Evolutionary conservation across 2,329 filamentous ascomycete species (phyloP).

Genomic region (Cercospora zeae-maydis): DNA sequence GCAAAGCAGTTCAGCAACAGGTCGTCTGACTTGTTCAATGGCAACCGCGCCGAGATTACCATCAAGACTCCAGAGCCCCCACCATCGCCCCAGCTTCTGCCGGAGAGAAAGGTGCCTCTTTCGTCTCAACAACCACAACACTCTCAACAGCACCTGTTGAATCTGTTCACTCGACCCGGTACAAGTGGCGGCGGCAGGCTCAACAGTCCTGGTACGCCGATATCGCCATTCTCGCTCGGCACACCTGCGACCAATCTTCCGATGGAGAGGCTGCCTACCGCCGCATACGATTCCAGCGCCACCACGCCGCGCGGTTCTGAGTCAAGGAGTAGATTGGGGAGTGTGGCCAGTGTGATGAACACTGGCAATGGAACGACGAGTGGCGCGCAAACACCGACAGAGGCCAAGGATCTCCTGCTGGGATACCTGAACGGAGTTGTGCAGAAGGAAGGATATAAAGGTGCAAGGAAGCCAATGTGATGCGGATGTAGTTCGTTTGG

Average conservation of each 20-base stretch:
- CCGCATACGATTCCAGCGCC: constrained; percentile 5
- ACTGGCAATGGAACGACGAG: constrained; percentile 23
- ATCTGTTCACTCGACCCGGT: constrained; percentile 29
- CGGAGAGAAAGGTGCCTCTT: constrained; percentile 21
- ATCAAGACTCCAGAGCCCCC: constrained; percentile 27
- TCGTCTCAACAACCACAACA: constrained; percentile 16
- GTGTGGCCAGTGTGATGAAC: constrained; percentile 24
- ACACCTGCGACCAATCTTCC: constrained; percentile 25
- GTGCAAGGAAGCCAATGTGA: constrained; percentile 3
- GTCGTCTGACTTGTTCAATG: constrained; percentile 18
- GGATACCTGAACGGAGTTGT: constrained; percentile 38
- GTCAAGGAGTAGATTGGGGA: constrained; percentile 24
- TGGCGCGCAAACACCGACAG: constrained; percentile 28
- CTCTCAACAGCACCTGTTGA: constrained; percentile 28
- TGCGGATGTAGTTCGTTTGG: neutral
- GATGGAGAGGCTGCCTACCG: constrained; percentile 12
- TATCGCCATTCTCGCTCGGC: constrained; percentile 34
- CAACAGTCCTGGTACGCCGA: constrained; percentile 31
- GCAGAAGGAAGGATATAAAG: constrained; percentile 30
- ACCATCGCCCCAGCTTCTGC: constrained; percentile 28
- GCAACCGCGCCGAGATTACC: constrained; percentile 7
- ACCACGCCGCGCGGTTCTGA: constrained; percentile 2
- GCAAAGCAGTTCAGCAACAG: constrained; percentile 12
- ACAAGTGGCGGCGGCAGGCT: constrained; percentile 5
- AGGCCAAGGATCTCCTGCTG: constrained; percentile 37